Evolutionary conservation across 768 basidiomycete genomes (phyloP), one percentile per base, ranked within the genome.

Genomic region (Flagelloscypha sp.): DNA sequence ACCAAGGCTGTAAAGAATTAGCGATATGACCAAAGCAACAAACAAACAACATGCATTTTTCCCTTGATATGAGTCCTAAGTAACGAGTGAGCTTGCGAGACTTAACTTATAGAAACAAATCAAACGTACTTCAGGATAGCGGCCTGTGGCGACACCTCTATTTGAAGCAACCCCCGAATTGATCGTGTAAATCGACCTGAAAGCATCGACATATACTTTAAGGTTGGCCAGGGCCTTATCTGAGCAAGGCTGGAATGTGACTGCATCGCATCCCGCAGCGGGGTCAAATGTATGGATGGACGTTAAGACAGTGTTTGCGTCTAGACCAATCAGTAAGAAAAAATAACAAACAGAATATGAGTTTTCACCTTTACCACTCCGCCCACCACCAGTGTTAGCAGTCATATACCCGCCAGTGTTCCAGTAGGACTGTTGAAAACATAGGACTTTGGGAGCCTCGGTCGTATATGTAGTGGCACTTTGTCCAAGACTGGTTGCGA

Each of bases 171-270:
- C 63, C 8, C 74, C 80, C 42, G 47, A 56, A 61, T 85, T 85
- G 61, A 86, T 61, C 13, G 61, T 15, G 46, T 84, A 85, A 23
- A 84, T 62, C 20, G 61, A 55, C 12, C 81, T 64, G 68, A 87
- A 87, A 10, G 74, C 56, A 42, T 77, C 70, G 42, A 78, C 69
- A 45, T 81, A 81, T 21, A 64, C 68, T 44, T 76, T 69, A 15
- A 82, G 63, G 48, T 70, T 84, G 2, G 82, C 68, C 10, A 87
- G 62, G 0, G 84, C 82, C 38, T 65, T 68, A 59, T 85, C 83
- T 0, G 84, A 84, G 48, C 84, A 86, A 3, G 84, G 84, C 49
- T 84, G 82, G 68, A 84, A 84, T 3, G 80, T 76, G 5, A 47
- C 51, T 0, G 62, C 52, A 43, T 77, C 75, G 44, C 50, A 55